Base-by-base conservation (phyloP, 495 filamentous ascomycete genomes). In the Aspergillus baeticus region DNA sequence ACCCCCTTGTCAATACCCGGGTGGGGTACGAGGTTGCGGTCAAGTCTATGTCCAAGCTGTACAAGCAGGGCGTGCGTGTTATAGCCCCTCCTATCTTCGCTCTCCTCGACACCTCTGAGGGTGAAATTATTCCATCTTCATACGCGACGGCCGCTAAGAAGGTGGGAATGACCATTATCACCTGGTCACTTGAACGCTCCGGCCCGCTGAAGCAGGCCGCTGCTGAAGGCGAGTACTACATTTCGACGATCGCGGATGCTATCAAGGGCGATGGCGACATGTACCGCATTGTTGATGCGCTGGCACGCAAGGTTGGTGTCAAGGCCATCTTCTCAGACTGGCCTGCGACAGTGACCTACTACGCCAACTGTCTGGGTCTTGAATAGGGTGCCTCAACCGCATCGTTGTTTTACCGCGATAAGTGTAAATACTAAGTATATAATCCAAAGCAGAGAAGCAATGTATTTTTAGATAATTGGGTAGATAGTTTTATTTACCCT, bases 181-280 rank as follows among this genome's bases (percentile, higher is more conserved):
- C 79, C 6, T 87, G 83, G 84, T 82, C 75, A 13, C 70, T 86
- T 36, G 84, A 87, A 65, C 71, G 84, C 3, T 82, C 78, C 1
- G 81, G 78, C 0, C 80, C 77, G 52, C 61, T 86, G 50, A 73
- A 72, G 14, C 68, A 77, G 45, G 79, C 72, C 6, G 69, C 67
- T 1, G 63, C 59, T 0, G 59, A 61, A 2, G 63, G 62, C 10
- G 79, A 72, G 15, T 86, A 83, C 59, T 87, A 84, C 63, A 81
- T 81, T 43, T 61, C 62, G 42, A 74, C 71, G 15, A 69, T 86
- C 22, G 69, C 67, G 0, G 66, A 70, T 37, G 76, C 71, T 10
- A 79, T 81, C 36, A 78, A 75, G 31, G 79, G 77, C 42, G 83
- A 86, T 56, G 82, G 83, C 5, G 79, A 86, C 38, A 75, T 82